These are phyloP conservation scores for Rugonectria rugulosa DNA, from an alignment of 2,329 filamentous ascomycete genomes.

Conservation along the genomic window DNA sequence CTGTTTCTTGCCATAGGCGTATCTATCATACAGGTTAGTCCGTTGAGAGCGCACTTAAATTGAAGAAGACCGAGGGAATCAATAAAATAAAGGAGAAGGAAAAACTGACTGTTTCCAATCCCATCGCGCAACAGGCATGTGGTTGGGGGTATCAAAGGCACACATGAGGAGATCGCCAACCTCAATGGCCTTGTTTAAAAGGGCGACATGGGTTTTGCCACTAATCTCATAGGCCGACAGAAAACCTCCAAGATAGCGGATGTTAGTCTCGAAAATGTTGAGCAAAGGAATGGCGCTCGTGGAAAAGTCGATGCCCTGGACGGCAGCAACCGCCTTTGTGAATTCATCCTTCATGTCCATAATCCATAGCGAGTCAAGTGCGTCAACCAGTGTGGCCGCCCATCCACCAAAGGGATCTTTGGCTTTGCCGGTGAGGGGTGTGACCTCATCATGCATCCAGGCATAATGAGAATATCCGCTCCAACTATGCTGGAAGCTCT, in stretches of 20 bases:
- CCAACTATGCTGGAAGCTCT: conserved; percentile 64
- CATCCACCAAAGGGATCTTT: conserved; percentile 69
- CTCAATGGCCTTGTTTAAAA: conserved; percentile 68
- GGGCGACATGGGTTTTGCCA: conserved; percentile 51
- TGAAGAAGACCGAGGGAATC: no score
- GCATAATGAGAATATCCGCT: conserved; percentile 66
- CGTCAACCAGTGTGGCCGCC: conserved; percentile 70
- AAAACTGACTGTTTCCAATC: conserved; percentile 39
- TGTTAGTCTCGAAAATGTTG: conserved; percentile 73
- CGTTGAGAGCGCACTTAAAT: background rate
- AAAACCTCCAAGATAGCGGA: conserved; percentile 72
- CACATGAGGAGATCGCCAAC: conserved; percentile 68
- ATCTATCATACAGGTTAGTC: conserved; percentile 28
- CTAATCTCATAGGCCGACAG: conserved; percentile 72
- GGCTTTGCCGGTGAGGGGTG: conserved; percentile 58
- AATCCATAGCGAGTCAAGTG: conserved; percentile 73
- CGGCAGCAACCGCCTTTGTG: conserved; percentile 64
- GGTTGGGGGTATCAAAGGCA: conserved; percentile 72
- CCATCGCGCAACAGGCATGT: conserved; percentile 57
- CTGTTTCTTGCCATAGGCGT: conserved; percentile 35
- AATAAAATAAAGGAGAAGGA: no score
- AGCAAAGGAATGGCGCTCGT: conserved; percentile 54
- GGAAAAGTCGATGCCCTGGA: conserved; percentile 66
- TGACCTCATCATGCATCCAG: conserved; percentile 69
- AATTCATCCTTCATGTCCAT: conserved; percentile 72